A percentile compares a stretch with the other conserved stretches of the same genome.
These are phyloP conservation scores for Botrytis elliptica DNA, from an alignment of 2,329 filamentous ascomycete species.

Conservation along the genomic window DNA sequence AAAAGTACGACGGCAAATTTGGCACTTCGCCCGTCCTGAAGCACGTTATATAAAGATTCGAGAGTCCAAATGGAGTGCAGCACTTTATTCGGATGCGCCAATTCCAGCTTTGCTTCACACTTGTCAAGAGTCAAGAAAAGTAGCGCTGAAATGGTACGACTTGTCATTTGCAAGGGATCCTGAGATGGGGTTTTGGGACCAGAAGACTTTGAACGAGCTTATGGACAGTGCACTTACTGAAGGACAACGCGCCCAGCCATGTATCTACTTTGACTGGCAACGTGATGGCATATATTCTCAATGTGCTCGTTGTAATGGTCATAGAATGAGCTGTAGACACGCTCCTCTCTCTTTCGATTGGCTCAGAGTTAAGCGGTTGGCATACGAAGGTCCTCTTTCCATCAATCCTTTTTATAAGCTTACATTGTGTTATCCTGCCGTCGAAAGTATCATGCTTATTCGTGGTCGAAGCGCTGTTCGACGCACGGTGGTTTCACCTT, in stretches of 20 bases:
- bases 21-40: neutral
- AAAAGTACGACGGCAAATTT: neutral
- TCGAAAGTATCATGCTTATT: slow-evolving; percentile 6
- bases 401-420: slow-evolving; percentile 6
- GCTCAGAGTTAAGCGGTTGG: neutral
- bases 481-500: neutral
- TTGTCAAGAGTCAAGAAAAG: neutral
- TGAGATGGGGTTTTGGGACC: neutral
- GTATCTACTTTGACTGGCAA: slow-evolving; percentile 6
- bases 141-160: slow-evolving; percentile 6
- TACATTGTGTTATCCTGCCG: neutral
- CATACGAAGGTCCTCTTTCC: slow-evolving; percentile 1
- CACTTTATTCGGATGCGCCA: neutral
- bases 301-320: neutral
- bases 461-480: neutral
- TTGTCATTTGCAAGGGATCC: slow-evolving; percentile 1
- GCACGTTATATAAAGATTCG: neutral
- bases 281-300: slow-evolving; percentile 4
- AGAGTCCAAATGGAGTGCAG: neutral
- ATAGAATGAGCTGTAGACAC: slow-evolving; percentile 5
- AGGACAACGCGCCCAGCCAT: neutral
- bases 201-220: neutral
- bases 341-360: neutral
- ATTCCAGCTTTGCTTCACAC: slow-evolving; percentile 6
- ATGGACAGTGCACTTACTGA: neutral